Evolutionary conservation across 805 yeast species (phyloP), one percentile per base, ranked within the genome.

Genomic region (Kodamaea jinghongensis): DNA sequence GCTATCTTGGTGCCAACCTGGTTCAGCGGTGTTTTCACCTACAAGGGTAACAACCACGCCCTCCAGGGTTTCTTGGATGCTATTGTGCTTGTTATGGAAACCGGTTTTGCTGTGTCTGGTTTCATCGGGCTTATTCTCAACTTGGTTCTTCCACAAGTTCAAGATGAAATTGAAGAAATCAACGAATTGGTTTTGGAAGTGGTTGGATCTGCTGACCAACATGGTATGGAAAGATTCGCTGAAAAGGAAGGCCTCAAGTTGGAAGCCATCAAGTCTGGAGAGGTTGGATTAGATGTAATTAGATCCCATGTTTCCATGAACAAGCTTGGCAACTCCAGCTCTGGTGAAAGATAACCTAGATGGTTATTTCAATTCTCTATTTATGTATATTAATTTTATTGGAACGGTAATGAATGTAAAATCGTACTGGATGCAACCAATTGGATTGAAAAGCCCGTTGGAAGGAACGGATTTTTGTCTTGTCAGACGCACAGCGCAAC

Each of bases 51-150:
- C 48, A 83, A 84, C 63, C 51, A 56, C 17, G 70, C 78, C 2
- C 67, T 81, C 33, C 49, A 53, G 34, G 90, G 91, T 1, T 79
- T 84, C 60, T 63, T 78, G 37, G 76, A 81, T 53, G 90, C 90
- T 33, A 78, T 84, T 41, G 70, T 73, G 16, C 71, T 84, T 42
- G 81, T 84, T 34, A 75, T 82, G 78, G 85, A 82, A 55, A 79
- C 87, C 4, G 83, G 87, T 11, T 83, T 79, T 54, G 86, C 90
- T 14, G 65, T 83, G 20, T 74, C 83, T 31, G 91, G 88, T 10
- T 65, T 84, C 45, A 55, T 81, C 27, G 86, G 81, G 1, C 71
- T 83, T 8, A 58, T 83, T 29, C 63, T 81, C 40, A 83, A 84
- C 61, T 60, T 81, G 45, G 29, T 78, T n/a, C 61, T 83, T 41